Evolutionary conservation across 2,329 filamentous ascomycete species (phyloP).

Genomic region (Diplodia corticola): DNA sequence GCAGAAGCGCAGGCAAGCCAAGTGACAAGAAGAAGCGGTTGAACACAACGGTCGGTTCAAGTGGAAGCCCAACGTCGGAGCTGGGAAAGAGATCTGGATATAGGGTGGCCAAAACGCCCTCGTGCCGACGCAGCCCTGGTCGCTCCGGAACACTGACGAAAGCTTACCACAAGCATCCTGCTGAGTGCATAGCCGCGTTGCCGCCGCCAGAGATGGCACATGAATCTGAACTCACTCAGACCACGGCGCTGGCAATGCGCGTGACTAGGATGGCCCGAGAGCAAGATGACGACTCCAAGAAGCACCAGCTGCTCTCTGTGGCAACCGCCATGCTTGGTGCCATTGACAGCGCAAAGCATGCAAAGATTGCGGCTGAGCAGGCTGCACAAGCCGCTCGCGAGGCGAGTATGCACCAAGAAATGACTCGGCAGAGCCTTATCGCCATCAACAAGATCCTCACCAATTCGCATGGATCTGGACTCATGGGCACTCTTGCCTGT

Average conservation of each 20-base stretch:
- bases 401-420: constrained; percentile 28
- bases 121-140: background rate
- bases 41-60: background rate
- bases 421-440: constrained; percentile 13
- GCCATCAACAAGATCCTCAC: constrained; percentile 13
- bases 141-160: constrained; percentile 23
- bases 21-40: constrained; percentile 3
- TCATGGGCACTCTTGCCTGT: background rate
- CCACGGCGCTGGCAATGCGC: background rate
- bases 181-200: background rate
- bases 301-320: constrained; percentile 4
- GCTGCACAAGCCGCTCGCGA: constrained; percentile 30
- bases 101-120: background rate
- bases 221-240: background rate
- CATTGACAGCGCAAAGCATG: constrained; percentile 28
- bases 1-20: background rate
- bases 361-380: constrained; percentile 27
- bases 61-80: constrained; percentile 3
- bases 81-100: background rate
- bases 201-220: background rate
- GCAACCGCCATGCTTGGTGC: constrained; percentile 24
- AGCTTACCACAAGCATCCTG: constrained; percentile 24
- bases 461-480: background rate
- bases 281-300: constrained; percentile 7
- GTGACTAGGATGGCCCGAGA: background rate